A percentile compares a stretch with the other conserved stretches of the same genome.
Conservation (phyloP, 352 stramenopile genomes). For the Pythium periplocum region DNA sequence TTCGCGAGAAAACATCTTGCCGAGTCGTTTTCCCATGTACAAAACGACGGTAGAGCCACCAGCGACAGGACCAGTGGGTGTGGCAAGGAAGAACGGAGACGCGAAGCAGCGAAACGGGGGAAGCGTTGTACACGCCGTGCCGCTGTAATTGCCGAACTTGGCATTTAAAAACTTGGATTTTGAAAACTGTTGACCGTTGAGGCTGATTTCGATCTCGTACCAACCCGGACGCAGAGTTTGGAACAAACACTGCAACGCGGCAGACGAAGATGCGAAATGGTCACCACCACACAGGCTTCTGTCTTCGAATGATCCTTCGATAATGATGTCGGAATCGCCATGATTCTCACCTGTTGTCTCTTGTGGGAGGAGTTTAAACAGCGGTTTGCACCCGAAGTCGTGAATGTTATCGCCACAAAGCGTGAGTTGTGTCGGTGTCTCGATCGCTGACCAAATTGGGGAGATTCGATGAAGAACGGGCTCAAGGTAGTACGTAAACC, state of each 20-base stretch:
- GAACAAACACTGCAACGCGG: constrained; percentile 29
- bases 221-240: constrained; percentile 27
- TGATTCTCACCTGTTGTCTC: constrained; percentile 8
- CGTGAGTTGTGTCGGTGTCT: constrained; percentile 25
- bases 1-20: constrained; percentile 45
- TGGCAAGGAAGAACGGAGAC: constrained; percentile 57
- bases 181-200: constrained; percentile 67
- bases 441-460: constrained; percentile 39
- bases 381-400: constrained; percentile 41
- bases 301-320: constrained; percentile 28
- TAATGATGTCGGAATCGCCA: constrained; percentile 16
- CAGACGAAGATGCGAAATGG: too few relatives aligned
- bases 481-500: constrained; percentile 54
- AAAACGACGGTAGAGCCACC: constrained; percentile 56
- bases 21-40: constrained; percentile 42
- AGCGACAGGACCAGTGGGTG: constrained; percentile 49
- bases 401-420: constrained; percentile 43
- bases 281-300: too few relatives aligned
- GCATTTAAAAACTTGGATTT: constrained; percentile 51
- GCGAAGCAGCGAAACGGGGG: constrained; percentile 58
- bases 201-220: constrained; percentile 61
- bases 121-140: constrained; percentile 44
- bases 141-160: constrained; percentile 57
- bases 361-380: constrained; percentile 45
- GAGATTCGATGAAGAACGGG: constrained; percentile 46